phyloP scores from a whole-genome alignment of 257 asterid species.

The Dorcoceras hygrometricum region DNA sequence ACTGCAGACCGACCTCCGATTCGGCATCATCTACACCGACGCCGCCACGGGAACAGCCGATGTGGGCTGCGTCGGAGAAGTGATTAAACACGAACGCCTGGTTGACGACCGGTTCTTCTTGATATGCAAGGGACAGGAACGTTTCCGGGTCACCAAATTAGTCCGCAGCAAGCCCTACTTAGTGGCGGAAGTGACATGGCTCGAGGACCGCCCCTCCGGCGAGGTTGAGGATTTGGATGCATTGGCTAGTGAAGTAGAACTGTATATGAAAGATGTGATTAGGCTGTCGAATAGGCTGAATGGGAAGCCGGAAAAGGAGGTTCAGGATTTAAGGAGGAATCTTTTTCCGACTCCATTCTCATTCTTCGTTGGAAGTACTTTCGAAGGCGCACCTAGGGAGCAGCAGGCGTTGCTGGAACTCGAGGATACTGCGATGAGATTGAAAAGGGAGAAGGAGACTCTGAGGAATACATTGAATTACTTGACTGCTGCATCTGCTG shows the following conservation, averaged over 20 bases:
- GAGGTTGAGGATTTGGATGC: slow-evolving; percentile 65
- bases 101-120: slow-evolving; percentile 89
- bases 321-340: slow-evolving; percentile 73
- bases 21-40: slow-evolving; percentile 93
- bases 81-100: slow-evolving; percentile 87
- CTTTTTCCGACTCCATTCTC: slow-evolving; percentile 93
- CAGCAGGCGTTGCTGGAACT: slow-evolving; percentile 96
- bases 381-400: slow-evolving; percentile 94
- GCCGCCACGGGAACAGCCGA: slow-evolving; percentile 76
- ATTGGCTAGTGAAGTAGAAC: slow-evolving; percentile 69
- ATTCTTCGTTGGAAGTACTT: slow-evolving; percentile 88
- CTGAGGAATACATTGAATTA: slow-evolving; percentile 89
- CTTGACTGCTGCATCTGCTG: slow-evolving; percentile 92
- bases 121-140: slow-evolving; percentile 93
- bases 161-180: slow-evolving; percentile 82
- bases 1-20: slow-evolving; percentile 91
- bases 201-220: slow-evolving; percentile 89
- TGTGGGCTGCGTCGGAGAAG: slow-evolving; percentile 96
- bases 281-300: slow-evolving; percentile 77
- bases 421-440: slow-evolving; percentile 82
- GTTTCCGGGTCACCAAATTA: slow-evolving; percentile 70
- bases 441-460: slow-evolving; percentile 95
- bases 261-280: slow-evolving; percentile 84
- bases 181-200: slow-evolving; percentile 93
- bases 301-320: slow-evolving; percentile 84